Base-by-base conservation (phyloP, 768 basidiomycete species). In the Infundibulicybe gibba region DNA sequence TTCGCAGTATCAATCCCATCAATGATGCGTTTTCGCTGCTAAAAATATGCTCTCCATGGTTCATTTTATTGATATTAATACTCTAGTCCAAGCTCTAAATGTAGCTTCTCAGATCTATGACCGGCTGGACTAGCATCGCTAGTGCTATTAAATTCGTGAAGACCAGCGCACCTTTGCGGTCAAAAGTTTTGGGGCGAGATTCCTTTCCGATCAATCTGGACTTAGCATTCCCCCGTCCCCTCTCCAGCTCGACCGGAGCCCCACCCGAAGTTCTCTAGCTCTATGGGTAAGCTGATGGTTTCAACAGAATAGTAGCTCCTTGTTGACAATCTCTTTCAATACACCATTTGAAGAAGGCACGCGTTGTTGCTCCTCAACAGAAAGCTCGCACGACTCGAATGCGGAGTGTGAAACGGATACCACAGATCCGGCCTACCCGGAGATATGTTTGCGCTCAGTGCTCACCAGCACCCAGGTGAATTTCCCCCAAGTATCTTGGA, bases 191-290 rank as follows among this genome's bases (percentile, higher is more conserved):
- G 68, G 35, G 17, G 35, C 10, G 14, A 14, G 59, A 48, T 17
- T 46, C 47, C 3, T 30, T 25, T 32, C 21, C 6, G 37, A 31
- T 8, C 35, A 40, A 16, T 16, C 17, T 13, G 5, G 15, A 11
- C 25, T 32, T 32, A 20, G 33, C 20, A 32, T 42, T 30, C 17
- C 19, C 38, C 32, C 14, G 32, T 35, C 6, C 30, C 46, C 45
- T 15, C 54, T 25, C 52, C 6, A 63, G 54, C 64, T 76, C 6
- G 73, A 74, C 2, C 61, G 75, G 10, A 75, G 74, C 17, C 67
- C 72, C 3, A 71, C 66, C 16, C 65, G 61, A 0, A 61, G 65
- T 12, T 63, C 64, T 3, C 62, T 77, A 25, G 54, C 74, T 44
- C 55, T 75, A 35, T 75, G 68, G 64, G 35, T 38, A 19, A 4